Evolutionary conservation across 2,329 filamentous ascomycete genomes (phyloP), one percentile per base, ranked within the genome.

Genomic region (Pyrenochaeta sp.): DNA sequence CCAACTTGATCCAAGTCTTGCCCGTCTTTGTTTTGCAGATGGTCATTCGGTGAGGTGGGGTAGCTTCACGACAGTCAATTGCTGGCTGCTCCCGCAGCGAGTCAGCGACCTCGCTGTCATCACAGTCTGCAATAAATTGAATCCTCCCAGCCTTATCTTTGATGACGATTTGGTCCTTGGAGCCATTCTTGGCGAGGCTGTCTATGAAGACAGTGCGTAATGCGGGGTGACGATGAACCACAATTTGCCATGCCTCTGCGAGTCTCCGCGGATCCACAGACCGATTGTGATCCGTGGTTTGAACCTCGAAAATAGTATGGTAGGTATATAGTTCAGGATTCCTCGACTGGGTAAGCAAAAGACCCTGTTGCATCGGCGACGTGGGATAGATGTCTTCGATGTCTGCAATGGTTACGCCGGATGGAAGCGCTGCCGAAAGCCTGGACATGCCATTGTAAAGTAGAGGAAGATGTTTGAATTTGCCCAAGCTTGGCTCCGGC

Each of bases 1-100:
- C 83, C 12, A 85, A 69, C 39, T 80, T 80, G 42, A 80, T 79
- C 62, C 80, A 81, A 0, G 83, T 56, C 44, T 71, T 72, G 12
- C 71, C 70, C 1, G 63, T 59, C 3, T 67, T 68, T 9, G 79
- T 81, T 62, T 79, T 76, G 53, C 80, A 82, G 32, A 84, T 74
- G 0, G 76, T 80, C 46, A 84, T 76, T 5, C 78, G 77, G 64
- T 85, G 80, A 28, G 82, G 78, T 3, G 83, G 78, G 15, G 74
- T 59, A 25, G 66, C 64, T 19, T 74, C 66, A 25, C 69, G 61
- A 53, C 69, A 75, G 34, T 75, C 71, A 27, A 71, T 66, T 5
- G 66, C 25, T 8, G 64, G 58, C 32, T 69, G 71, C 9, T 59
- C 48, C 10, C 68, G 62, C 28, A 75, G 55, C 6, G 64, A 34